phyloP scores from a whole-genome alignment of 495 filamentous ascomycete genomes.

The Aspergillus panamensis region DNA sequence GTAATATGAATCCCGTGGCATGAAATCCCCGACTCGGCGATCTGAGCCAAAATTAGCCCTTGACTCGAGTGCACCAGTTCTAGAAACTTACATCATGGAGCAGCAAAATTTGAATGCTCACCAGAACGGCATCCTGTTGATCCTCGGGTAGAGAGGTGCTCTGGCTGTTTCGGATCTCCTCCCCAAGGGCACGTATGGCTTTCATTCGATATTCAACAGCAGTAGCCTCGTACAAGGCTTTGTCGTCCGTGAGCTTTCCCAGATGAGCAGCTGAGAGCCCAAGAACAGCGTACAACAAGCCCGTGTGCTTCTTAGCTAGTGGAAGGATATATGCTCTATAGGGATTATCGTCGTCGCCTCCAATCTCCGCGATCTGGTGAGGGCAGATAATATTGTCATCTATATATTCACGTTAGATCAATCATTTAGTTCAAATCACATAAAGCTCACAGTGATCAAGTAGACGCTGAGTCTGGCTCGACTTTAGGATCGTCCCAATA shows the following conservation, averaged over 20 bases:
- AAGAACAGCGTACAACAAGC: slow-evolving; percentile 34
- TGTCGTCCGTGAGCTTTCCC: slow-evolving; percentile 26
- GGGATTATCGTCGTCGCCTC: slow-evolving; percentile 28
- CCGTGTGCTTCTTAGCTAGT: slow-evolving; percentile 35
- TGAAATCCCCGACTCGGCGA: slow-evolving; percentile 36
- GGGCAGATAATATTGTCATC: slow-evolving; percentile 38
- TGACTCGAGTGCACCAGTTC: background rate
- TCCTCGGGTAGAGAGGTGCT: slow-evolving; percentile 26
- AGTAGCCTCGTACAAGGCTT: slow-evolving; percentile 26
- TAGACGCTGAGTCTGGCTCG: slow-evolving; percentile 19
- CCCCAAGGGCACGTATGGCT: slow-evolving; percentile 33
- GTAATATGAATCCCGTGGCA: slow-evolving; percentile 39
- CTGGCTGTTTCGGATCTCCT: slow-evolving; percentile 28
- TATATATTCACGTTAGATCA: slow-evolving; percentile 15
- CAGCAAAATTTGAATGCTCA: slow-evolving; percentile 38
- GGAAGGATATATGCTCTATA: slow-evolving; percentile 37
- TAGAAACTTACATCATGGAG: slow-evolving; percentile 37
- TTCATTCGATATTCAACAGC: slow-evolving; percentile 38
- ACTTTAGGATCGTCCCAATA: slow-evolving; percentile 8
- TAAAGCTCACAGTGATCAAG: slow-evolving; percentile 28
- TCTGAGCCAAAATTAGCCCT: slow-evolving; percentile 18
- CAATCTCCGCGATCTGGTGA: slow-evolving; percentile 35
- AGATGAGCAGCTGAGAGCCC: slow-evolving; percentile 37
- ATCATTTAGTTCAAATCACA: background rate
- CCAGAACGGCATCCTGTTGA: slow-evolving; percentile 36